Evolutionary conservation across 1,284 basidiomycete species (phyloP).

Genomic region (Papiliotrema fonsecae): DNA sequence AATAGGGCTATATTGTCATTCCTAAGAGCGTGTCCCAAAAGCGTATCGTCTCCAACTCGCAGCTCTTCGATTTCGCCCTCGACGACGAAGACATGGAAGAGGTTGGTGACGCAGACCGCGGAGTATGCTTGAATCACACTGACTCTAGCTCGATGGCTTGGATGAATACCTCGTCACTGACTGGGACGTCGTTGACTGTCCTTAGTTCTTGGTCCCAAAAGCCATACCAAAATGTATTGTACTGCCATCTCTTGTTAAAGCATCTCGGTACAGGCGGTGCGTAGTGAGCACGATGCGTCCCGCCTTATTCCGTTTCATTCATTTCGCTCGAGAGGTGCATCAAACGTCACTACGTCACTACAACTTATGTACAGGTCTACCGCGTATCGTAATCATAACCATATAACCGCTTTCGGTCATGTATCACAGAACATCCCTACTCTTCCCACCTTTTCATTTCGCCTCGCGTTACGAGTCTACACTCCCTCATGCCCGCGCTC

Average conservation of each 20-base stretch:
- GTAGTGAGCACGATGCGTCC: too few relatives aligned
- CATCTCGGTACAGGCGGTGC: too few relatives aligned
- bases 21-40: constrained; percentile 52
- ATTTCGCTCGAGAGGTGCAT: too few relatives aligned
- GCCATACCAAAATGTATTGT: too few relatives aligned
- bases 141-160: constrained; percentile 32
- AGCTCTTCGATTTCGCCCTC: constrained; percentile 52
- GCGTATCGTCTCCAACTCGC: constrained; percentile 51
- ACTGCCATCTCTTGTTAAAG: too few relatives aligned
- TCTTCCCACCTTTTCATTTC: too few relatives aligned
- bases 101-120: constrained; percentile 20
- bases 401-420: too few relatives aligned
- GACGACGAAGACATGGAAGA: constrained; percentile 48
- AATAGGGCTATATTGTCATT: constrained; percentile 48
- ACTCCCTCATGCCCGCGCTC: too few relatives aligned
- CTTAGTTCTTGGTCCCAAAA: not conserved
- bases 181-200: constrained; percentile 45
- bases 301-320: too few relatives aligned
- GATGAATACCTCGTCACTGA: constrained; percentile 50
- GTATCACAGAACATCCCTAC: too few relatives aligned
- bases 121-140: not conserved
- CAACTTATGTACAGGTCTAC: not conserved
- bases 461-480: too few relatives aligned
- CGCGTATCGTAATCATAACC: too few relatives aligned
- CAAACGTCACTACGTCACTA: not conserved